Evolutionary conservation across 176 grass and related monocot genomes (phyloP).

Genomic region (Bolboschoenus planiculmis): DNA sequence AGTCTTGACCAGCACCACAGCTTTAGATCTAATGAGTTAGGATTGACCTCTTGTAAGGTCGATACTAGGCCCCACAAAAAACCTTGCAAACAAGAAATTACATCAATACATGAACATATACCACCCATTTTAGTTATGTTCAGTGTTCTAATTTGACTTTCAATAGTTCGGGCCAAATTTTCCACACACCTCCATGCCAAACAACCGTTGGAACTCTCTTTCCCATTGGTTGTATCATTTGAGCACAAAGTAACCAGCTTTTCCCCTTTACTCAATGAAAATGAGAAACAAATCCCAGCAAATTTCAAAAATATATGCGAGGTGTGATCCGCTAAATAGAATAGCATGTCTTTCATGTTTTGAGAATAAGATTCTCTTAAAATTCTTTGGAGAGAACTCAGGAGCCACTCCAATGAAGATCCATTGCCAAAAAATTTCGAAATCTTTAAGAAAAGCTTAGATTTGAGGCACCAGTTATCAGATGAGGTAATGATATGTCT

Average conservation of each 20-base stretch:
- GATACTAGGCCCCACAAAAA: conserved; percentile 78
- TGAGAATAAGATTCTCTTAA: conserved; percentile 43
- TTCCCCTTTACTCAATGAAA: conserved; percentile 34
- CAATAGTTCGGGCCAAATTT: conserved; percentile 52
- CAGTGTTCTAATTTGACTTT: conserved; percentile 59
- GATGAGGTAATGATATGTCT: conserved; percentile 57
- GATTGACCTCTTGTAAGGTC: conserved; percentile 38
- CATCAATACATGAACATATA: conserved; percentile 43
- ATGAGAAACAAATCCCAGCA: conserved; percentile 36
- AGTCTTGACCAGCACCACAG: conserved; percentile 52
- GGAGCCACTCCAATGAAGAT: conserved; percentile 55
- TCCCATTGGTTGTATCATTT: conserved; percentile 19
- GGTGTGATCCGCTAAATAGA: conserved; percentile 69
- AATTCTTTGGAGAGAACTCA: conserved; percentile 54
- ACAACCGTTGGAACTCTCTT: conserved; percentile 18
- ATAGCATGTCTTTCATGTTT: conserved; percentile 38
- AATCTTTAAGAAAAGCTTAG: conserved; percentile 34
- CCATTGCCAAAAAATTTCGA: conserved; percentile 32
- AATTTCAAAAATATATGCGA: conserved; percentile 68
- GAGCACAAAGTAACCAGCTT: conserved; percentile 30
- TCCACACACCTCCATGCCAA: conserved; percentile 43
- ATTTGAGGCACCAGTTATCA: conserved; percentile 31
- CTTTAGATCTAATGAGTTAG: conserved; percentile 21
- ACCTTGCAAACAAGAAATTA: conserved; percentile 67
- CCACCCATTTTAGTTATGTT: conserved; percentile 31